phyloP scores from a whole-genome alignment of 257 asterid genomes.

The Gynochthodes officinalis region DNA sequence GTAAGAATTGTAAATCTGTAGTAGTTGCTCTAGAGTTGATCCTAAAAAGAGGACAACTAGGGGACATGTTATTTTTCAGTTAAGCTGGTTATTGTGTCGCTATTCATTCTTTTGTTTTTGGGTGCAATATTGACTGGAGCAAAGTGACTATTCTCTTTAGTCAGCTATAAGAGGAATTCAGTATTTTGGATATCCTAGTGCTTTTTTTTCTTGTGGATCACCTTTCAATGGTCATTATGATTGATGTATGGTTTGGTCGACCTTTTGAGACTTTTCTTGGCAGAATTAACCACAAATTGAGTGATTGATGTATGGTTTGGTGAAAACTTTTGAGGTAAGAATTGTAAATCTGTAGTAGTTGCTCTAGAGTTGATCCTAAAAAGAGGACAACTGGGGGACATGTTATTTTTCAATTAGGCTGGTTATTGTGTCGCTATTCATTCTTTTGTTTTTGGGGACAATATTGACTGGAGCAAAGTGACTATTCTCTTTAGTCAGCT shows the following conservation, averaged over 20 bases:
- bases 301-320: not conserved
- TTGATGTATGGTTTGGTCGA: no score
- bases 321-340: not conserved
- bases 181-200: no score
- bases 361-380: not conserved
- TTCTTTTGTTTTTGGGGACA: not conserved
- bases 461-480: not conserved
- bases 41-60: not conserved
- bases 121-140: not conserved
- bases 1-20: not conserved
- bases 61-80: not conserved
- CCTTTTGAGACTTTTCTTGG: no score
- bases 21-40: not conserved
- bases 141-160: not conserved
- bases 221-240: no score
- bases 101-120: not conserved
- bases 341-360: not conserved
- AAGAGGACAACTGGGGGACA: no score
- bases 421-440: not conserved
- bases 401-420: not conserved
- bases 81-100: not conserved
- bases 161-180: not conserved
- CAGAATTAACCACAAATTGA: not conserved
- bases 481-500: not conserved
- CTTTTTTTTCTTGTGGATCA: no score